phyloP scores from a whole-genome alignment of 257 asterid genomes.

The Solanum bukasovii region DNA sequence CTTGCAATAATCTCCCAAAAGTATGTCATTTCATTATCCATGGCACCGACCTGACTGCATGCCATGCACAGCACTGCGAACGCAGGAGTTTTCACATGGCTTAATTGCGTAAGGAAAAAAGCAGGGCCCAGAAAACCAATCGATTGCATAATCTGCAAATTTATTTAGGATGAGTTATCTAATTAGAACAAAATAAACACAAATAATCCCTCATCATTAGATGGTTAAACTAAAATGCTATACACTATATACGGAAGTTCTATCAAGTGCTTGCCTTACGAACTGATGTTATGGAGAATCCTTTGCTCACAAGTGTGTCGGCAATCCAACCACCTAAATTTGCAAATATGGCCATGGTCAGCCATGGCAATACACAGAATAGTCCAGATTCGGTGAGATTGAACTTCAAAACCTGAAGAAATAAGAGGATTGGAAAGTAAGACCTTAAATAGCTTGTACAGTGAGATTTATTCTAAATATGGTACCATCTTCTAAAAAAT shows the following conservation, averaged over 20 bases:
- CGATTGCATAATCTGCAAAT: conserved; percentile 88
- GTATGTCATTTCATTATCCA: background rate
- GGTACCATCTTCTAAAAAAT: background rate
- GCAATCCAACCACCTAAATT: conserved; percentile 97
- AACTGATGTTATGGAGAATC: conserved; percentile 58
- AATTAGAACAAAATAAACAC: background rate
- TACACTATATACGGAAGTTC: background rate
- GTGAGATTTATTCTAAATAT: background rate
- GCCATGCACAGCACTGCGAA: conserved; percentile 95
- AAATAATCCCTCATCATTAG: background rate
- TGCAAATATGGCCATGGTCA: conserved; percentile 90
- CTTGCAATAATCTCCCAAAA: background rate
- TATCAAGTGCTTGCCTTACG: conserved; percentile 31
- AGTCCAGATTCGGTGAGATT: conserved; percentile 89
- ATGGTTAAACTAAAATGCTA: background rate
- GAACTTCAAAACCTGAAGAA: conserved; percentile 75
- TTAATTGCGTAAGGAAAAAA: conserved; percentile 74
- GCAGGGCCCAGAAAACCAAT: conserved; percentile 93
- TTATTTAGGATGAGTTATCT: background rate
- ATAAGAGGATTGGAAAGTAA: background rate
- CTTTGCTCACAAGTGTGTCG: conserved; percentile 80
- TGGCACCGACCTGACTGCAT: conserved; percentile 71
- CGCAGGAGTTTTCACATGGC: conserved; percentile 76
- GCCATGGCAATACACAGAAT: conserved; percentile 86
- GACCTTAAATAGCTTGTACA: background rate